Conservation (phyloP, 1,139 yeast species). For the Scheffersomyces illinoinensis region DNA sequence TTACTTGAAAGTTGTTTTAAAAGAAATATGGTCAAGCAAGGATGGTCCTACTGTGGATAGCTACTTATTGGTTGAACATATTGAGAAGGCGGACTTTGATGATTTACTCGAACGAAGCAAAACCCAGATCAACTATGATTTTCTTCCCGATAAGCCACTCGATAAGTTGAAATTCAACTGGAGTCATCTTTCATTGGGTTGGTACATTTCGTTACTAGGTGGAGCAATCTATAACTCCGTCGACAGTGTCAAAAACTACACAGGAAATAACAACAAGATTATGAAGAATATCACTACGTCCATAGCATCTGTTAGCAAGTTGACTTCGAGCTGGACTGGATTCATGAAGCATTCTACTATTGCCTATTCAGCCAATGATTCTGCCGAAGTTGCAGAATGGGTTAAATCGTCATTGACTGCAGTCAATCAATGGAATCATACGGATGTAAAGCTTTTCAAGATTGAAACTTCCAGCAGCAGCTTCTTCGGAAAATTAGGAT, state of each 20-base stretch:
- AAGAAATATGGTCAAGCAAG: conserved; percentile 34
- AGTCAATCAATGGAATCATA: conserved; percentile 62
- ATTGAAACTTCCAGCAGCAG: conserved; percentile 45
- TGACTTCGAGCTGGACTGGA: conserved; percentile 43
- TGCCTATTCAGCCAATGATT: conserved; percentile 1
- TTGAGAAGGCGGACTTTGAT: conserved; percentile 36
- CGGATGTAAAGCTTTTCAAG: conserved; percentile 61
- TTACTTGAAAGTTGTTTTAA: conserved; percentile 31
- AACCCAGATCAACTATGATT: conserved; percentile 31
- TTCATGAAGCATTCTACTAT: conserved; percentile 16
- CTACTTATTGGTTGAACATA: conserved; percentile 37
- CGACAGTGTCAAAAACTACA: conserved; percentile 21
- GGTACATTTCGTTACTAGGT: conserved; percentile 76
- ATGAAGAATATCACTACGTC: conserved; percentile 42
- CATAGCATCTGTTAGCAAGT: conserved; percentile 44
- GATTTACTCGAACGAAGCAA: conserved; percentile 19
- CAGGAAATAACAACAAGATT: conserved; percentile 29
- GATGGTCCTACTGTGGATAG: conserved; percentile 26
- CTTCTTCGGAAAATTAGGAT: conserved; percentile 33
- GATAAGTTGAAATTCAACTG: conserved; percentile 59
- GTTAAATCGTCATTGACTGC: conserved; percentile 29
- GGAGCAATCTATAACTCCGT: conserved; percentile 57
- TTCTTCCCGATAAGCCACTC: conserved; percentile 38
- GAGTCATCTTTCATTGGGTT: conserved; percentile 66
- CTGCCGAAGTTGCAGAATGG: conserved; percentile 15